Conservation (phyloP, 1,284 basidiomycete species). For the Testicularia cyperi region DNA sequence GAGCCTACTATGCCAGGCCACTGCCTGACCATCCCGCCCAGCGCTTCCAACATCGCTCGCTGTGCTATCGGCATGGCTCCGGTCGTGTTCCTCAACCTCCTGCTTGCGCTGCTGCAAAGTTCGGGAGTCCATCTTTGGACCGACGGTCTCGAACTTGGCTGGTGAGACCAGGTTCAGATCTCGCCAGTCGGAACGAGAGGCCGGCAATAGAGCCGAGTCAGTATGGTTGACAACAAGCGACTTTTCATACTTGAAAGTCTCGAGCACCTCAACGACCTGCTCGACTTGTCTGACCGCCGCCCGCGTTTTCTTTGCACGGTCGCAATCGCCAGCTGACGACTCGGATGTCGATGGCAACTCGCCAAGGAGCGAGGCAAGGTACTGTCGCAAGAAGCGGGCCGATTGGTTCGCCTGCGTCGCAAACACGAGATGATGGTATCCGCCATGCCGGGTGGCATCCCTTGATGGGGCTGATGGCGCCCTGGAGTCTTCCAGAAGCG, state of each 20-base stretch:
- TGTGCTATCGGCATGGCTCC: too few relatives aligned
- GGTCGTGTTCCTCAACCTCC: too few relatives aligned
- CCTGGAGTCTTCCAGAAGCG: too few relatives aligned
- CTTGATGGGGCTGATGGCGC: too few relatives aligned
- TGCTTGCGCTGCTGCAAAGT: too few relatives aligned
- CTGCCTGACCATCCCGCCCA: too few relatives aligned
- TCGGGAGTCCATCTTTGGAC: background rate
- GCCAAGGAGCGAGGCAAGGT: background rate
- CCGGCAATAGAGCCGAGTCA: conserved; percentile 30
- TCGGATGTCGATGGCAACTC: background rate
- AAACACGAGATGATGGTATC: conserved; percentile 52
- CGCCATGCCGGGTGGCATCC: too few relatives aligned
- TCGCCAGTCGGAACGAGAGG: conserved; percentile 24
- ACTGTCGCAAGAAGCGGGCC: conserved; percentile 25
- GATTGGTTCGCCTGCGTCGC: conserved; percentile 56
- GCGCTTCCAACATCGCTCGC: too few relatives aligned
- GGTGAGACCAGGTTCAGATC: conserved; percentile 48
- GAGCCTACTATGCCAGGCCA: too few relatives aligned
- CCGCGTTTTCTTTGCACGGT: too few relatives aligned
- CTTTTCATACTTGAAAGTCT: conserved; percentile 25
- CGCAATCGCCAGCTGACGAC: too few relatives aligned
- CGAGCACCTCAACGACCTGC: conserved; percentile 2
- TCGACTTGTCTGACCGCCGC: background rate
- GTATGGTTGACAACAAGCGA: conserved; percentile 45
- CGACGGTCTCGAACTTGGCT: background rate